Conservation (phyloP, 2,329 filamentous ascomycete species). For the Verticillium klebahnii region DNA sequence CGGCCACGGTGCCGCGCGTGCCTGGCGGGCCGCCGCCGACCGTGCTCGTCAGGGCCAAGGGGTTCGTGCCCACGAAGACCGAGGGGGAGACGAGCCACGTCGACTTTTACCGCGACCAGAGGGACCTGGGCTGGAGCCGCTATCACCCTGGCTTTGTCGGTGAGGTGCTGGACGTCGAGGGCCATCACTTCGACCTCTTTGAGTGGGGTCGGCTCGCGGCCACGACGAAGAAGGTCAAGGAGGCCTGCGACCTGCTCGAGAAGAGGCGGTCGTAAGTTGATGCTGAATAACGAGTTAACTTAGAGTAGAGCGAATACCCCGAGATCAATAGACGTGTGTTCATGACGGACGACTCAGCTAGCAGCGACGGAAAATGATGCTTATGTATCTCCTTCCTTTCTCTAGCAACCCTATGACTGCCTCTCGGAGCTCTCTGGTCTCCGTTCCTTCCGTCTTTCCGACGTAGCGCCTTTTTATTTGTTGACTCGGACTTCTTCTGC, state of each 20-base stretch:
- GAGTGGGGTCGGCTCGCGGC: slow-evolving; percentile 18
- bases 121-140: slow-evolving; percentile 42
- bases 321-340: not conserved
- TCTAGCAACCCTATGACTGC: too few relatives aligned
- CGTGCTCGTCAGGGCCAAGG: slow-evolving; percentile 40
- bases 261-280: not conserved
- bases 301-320: not conserved
- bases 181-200: slow-evolving; percentile 49
- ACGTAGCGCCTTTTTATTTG: too few relatives aligned
- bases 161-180: slow-evolving; percentile 41
- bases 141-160: slow-evolving; percentile 40
- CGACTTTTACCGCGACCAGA: slow-evolving; percentile 38
- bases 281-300: not conserved
- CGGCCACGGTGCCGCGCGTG: not conserved
- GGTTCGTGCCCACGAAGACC: slow-evolving; percentile 28
- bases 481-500: too few relatives aligned
- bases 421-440: too few relatives aligned
- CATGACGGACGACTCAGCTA: not conserved
- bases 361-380: too few relatives aligned
- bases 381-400: too few relatives aligned
- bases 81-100: slow-evolving; percentile 25
- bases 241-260: slow-evolving; percentile 17
- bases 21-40: slow-evolving; percentile 11
- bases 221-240: slow-evolving; percentile 19
- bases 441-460: too few relatives aligned